phyloP scores from a whole-genome alignment of 2,329 filamentous ascomycete species.

The Calonectria naviculata region DNA sequence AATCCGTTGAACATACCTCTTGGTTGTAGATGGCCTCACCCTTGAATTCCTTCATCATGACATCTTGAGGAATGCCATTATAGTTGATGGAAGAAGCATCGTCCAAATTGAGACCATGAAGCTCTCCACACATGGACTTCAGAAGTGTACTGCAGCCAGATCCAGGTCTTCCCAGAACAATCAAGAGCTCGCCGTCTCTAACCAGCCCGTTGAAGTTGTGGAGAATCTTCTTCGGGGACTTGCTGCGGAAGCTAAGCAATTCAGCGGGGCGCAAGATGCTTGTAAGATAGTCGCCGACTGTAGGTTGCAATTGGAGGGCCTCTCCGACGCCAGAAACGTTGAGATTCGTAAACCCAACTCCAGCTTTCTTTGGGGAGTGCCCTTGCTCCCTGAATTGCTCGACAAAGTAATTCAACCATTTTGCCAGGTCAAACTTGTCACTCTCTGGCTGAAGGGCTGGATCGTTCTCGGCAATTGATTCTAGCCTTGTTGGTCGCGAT shows the following conservation, averaged over 20 bases:
- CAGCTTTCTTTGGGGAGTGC: constrained; percentile 63
- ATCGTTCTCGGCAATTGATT: constrained; percentile 32
- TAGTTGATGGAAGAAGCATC: constrained; percentile 67
- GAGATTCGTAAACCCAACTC: constrained; percentile 73
- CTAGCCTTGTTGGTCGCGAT: not conserved
- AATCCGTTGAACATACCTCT: constrained; percentile 57
- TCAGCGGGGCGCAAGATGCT: constrained; percentile 69
- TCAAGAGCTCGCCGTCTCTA: constrained; percentile 72
- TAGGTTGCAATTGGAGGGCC: constrained; percentile 76
- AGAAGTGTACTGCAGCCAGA: constrained; percentile 74
- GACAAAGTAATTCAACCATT: constrained; percentile 53
- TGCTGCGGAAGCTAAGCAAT: constrained; percentile 59
- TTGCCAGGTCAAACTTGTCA: constrained; percentile 51
- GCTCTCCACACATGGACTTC: constrained; percentile 70
- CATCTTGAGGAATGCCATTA: constrained; percentile 65
- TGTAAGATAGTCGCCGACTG: constrained; percentile 68
- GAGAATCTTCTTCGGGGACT: constrained; percentile 69
- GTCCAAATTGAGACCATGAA: constrained; percentile 66
- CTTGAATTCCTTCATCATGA: constrained; percentile 70
- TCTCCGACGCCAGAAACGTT: constrained; percentile 75
- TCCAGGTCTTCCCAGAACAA: constrained; percentile 75
- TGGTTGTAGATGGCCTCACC: constrained; percentile 80
- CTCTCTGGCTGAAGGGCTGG: constrained; percentile 49
- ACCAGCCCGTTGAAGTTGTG: constrained; percentile 73
- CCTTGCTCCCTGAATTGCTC: constrained; percentile 63